Conservation (phyloP, 768 basidiomycete genomes). For the Strobilomyces dryophilus region DNA sequence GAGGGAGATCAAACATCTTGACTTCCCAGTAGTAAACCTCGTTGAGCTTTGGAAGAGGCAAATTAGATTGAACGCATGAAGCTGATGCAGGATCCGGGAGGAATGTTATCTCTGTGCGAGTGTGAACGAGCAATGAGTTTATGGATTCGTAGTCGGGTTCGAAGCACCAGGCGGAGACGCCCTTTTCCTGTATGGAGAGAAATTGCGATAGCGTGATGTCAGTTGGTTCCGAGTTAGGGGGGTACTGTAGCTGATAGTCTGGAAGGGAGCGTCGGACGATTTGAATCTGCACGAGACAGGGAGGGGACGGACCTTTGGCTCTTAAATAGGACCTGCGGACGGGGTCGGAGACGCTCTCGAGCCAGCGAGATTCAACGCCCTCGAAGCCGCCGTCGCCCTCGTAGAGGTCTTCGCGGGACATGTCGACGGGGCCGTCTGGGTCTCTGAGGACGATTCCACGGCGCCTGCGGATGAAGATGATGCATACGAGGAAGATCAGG, state of each 20-base stretch:
- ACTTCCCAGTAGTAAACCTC: constrained; percentile 99
- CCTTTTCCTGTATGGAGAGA: constrained; percentile 98
- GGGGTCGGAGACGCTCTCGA: constrained; percentile 72
- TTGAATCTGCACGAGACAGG: constrained; percentile 1
- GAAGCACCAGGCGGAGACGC: constrained; percentile 98
- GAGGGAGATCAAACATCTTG: constrained; percentile 97
- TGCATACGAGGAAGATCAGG: constrained; percentile 84
- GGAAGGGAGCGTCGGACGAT: constrained; percentile 10
- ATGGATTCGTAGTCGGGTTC: constrained; percentile 98
- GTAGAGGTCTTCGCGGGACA: constrained; percentile 86
- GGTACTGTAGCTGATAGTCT: constrained; percentile 86
- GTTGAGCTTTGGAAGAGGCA: constrained; percentile 95
- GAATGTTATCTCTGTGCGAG: constrained; percentile 96
- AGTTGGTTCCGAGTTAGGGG: constrained; percentile 93
- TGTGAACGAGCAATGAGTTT: constrained; percentile 88
- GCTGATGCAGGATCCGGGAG: constrained; percentile 93
- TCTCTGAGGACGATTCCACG: constrained; percentile 79
- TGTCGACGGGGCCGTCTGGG: constrained; percentile 88
- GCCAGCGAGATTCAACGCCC: constrained; percentile 88
- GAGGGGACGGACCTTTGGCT: constrained; percentile 68
- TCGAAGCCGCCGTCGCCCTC: constrained; percentile 94
- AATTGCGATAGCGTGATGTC: constrained; percentile 99
- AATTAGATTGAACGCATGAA: constrained; percentile 93
- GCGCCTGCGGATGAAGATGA: constrained; percentile 76
- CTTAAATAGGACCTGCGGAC: constrained; percentile 69